Evolutionary conservation across 2,329 filamentous ascomycete species (phyloP).

Genomic region (Zymoseptoria crescenta): DNA sequence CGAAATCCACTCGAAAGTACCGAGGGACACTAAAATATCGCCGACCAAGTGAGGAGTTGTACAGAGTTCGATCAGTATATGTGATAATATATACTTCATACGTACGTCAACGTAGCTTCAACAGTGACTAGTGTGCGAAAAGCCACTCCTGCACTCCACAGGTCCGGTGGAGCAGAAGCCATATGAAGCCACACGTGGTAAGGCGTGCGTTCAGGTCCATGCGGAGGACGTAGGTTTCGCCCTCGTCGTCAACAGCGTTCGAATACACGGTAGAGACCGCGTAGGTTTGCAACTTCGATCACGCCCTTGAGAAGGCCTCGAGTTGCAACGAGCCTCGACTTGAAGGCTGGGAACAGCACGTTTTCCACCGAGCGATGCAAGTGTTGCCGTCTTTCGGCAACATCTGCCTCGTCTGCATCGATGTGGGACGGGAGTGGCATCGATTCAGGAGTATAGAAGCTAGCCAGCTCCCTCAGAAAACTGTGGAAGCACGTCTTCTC

Average conservation of each 20-base stretch:
- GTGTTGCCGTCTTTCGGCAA: slow-evolving; percentile 40
- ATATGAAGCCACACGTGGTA: neutral
- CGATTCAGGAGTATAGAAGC: slow-evolving; percentile 84
- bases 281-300: slow-evolving; percentile 32
- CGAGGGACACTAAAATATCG: neutral
- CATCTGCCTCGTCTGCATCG: slow-evolving; percentile 37
- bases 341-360: slow-evolving; percentile 82
- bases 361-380: slow-evolving; percentile 73
- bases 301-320: slow-evolving; percentile 32
- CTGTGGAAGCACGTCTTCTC: slow-evolving; percentile 81
- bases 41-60: neutral
- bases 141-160: neutral
- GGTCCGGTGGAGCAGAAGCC: neutral
- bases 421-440: slow-evolving; percentile 47
- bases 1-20: neutral
- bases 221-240: neutral
- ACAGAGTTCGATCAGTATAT: neutral
- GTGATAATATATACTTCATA: neutral
- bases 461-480: slow-evolving; percentile 78
- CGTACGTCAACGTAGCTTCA: neutral
- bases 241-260: slow-evolving; percentile 20
- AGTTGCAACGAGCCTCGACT: slow-evolving; percentile 74
- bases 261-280: slow-evolving; percentile 29
- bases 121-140: neutral
- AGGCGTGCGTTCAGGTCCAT: neutral